These are phyloP conservation scores for Strigomonas galati DNA, from an alignment of 208 protist genomes.

Conservation along the genomic window DNA sequence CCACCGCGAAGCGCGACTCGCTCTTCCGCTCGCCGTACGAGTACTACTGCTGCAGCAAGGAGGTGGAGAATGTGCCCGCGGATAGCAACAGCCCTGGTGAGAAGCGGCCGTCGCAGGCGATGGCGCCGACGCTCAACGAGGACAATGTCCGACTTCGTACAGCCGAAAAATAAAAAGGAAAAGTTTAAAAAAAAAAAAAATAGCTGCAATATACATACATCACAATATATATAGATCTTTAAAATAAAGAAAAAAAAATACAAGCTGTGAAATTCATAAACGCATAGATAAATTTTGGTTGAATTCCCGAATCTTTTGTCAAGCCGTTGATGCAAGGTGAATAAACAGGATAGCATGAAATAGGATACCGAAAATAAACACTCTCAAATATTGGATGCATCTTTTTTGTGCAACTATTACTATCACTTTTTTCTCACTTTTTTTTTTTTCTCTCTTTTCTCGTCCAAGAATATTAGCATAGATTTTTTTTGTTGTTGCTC, in stretches of 20 bases:
- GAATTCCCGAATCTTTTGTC: not conserved
- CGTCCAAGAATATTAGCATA: not conserved
- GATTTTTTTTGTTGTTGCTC: constrained; percentile 5
- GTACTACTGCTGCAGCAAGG: constrained; percentile 70
- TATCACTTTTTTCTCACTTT: constrained; percentile 1
- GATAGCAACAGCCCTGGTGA: constrained; percentile 15
- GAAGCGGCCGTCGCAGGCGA: constrained; percentile 22
- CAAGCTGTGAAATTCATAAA: not conserved
- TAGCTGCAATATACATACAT: not conserved
- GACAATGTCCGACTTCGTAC: constrained; percentile 13
- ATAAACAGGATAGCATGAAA: no score
- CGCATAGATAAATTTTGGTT: not conserved
- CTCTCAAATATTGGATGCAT: no score
- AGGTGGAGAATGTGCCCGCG: constrained; percentile 28
- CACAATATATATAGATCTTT: not conserved
- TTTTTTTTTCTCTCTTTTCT: not conserved
- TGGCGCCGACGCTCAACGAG: constrained; percentile 30
- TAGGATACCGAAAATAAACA: no score
- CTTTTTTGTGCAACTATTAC: not conserved
- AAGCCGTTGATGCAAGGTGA: no score
- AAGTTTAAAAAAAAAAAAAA: not conserved
- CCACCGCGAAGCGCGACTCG: constrained; percentile 67
- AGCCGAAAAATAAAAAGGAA: not conserved
- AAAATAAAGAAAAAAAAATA: not conserved
- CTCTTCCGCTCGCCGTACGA: constrained; percentile 88